A percentile compares a stretch with the other conserved stretches of the same genome.
Conservation (phyloP, 2,329 filamentous ascomycete genomes). For the Aspergillus fumigatus region DNA sequence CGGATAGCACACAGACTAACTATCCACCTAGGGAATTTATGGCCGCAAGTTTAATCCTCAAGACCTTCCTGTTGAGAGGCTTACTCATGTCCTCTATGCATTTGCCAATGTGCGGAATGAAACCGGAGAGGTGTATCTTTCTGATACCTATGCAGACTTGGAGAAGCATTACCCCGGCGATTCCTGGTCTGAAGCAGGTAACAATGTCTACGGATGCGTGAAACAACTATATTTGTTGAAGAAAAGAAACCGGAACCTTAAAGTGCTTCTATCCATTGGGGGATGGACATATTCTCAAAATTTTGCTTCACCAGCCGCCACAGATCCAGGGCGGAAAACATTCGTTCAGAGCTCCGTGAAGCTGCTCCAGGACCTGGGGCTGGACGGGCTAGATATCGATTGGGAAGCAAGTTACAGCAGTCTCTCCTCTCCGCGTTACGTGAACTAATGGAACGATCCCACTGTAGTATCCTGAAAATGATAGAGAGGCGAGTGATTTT, state of each 20-base stretch:
- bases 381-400: conserved; percentile 49
- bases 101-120: conserved; percentile 76
- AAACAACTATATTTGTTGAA: conserved; percentile 75
- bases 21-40: conserved; percentile 66
- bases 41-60: conserved; percentile 79
- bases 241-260: conserved; percentile 69
- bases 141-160: conserved; percentile 63
- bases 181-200: conserved; percentile 62
- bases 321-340: conserved; percentile 51
- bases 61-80: conserved; percentile 70
- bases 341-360: conserved; percentile 69
- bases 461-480: too few species aligned
- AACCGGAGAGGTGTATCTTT: conserved; percentile 72
- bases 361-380: conserved; percentile 73
- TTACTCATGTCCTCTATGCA: conserved; percentile 86
- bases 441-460: too few species aligned
- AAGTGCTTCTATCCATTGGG: conserved; percentile 76
- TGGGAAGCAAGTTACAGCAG: conserved; percentile 25
- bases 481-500: too few species aligned
- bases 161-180: conserved; percentile 67
- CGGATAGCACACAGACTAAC: neutral
- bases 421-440: too few species aligned
- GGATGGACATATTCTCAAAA: conserved; percentile 78
- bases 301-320: conserved; percentile 64
- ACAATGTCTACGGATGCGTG: conserved; percentile 70